Percentiles rank a stretch among this genome's conserved stretches.
phyloP scores from a whole-genome alignment of 1,139 yeast species.

The Taphrina populina region DNA sequence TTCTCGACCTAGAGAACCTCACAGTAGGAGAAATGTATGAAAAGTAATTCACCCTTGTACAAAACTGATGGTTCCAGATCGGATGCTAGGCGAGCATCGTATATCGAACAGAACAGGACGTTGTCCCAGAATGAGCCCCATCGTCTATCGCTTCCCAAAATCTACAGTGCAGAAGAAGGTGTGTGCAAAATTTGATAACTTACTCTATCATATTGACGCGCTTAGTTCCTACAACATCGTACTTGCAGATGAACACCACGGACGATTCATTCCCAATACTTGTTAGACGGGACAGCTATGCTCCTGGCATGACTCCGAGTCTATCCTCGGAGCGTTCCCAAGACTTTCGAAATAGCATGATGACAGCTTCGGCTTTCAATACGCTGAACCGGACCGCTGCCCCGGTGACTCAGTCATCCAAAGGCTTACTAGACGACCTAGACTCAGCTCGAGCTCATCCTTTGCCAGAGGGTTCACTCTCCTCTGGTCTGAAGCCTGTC shows the following conservation, averaged over 20 bases:
- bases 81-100: constrained; percentile 15
- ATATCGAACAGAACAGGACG: constrained; percentile 9
- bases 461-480: constrained; percentile 1
- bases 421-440: constrained; percentile 15
- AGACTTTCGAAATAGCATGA: no score
- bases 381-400: not conserved
- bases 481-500: not conserved
- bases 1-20: constrained; percentile 18
- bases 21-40: constrained; percentile 33
- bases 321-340: no score
- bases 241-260: constrained; percentile 45
- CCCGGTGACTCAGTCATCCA: not conserved
- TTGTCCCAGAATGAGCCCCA: constrained; percentile 5
- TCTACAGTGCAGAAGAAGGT: constrained; percentile 5
- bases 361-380: no score
- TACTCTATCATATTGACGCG: constrained; percentile 6
- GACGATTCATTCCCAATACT: constrained; percentile 50
- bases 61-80: constrained; percentile 10
- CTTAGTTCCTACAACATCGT: constrained; percentile 31
- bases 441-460: constrained; percentile 3
- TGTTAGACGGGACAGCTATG: constrained; percentile 44
- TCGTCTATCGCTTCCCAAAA: constrained; percentile 3
- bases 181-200: not conserved
- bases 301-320: not conserved
- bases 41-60: constrained; percentile 36